Base-by-base conservation (phyloP, 345 rosid species). In the Carallia brachiata region DNA sequence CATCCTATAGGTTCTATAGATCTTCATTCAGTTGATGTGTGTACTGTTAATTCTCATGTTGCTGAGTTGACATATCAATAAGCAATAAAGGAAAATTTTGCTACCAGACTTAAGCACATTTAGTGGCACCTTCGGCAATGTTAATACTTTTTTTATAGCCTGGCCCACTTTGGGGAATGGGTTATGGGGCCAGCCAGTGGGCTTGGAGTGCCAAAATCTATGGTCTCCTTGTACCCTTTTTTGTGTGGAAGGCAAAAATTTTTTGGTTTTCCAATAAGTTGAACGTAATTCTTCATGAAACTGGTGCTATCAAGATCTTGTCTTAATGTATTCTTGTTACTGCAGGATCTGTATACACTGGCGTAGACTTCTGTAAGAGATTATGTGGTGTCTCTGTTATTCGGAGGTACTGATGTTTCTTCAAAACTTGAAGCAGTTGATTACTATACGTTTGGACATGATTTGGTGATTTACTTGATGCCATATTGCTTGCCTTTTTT, bases 281-380 rank as follows among this genome's bases (percentile, higher is more conserved):
- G 50, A 12, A 44, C 12, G 2, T 10, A 44, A 44, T 1, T 44
- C 50, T 10, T 44, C 15, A 12, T 12, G 16, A 44, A 44, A 44
- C 50, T 7, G 1, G 16, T 44, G 12, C 12, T 10, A 13, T 44
- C 12, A 10, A 44, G 50, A 16, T 2, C 50, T 44, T 44, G 50
- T 1, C 17, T 12, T 18, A 34, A 32, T 53, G 37, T 19, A 9
- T 57, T 57, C 36, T 64, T 39, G 15, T 63, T 62, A 52, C 67
- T 80, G 81, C 92, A 94, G 99, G 93, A 54, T 89, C 97, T 69
- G 97, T 95, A 19, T 95, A 95, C 81, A 87, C 93, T 39, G 99
- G 99, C 62, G 97, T 91, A 81, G 99, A 95, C 79, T 95, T 95
- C 84, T 95, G 99, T 82, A 95, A 95, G 82, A 87, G 97, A 79